Evolutionary conservation across 2,329 filamentous ascomycete species (phyloP).

Genomic region (Pseudocercospora musae): DNA sequence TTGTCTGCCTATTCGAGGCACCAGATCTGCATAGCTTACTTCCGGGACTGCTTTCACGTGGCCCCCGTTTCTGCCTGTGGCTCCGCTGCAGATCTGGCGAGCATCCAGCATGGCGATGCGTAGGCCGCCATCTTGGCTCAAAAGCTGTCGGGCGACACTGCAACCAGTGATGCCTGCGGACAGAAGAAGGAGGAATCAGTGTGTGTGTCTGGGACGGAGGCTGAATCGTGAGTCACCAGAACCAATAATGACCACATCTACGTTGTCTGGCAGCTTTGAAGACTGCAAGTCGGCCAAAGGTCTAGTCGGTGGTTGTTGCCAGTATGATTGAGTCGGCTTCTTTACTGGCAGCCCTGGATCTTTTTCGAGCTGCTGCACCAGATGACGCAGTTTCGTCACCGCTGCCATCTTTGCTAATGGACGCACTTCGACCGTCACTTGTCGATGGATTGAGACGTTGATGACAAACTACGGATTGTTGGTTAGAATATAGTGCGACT

Average conservation of each 20-base stretch:
- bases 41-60: conserved; percentile 18
- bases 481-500: too few relatives aligned
- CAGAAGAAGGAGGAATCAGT: neutral
- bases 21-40: conserved; percentile 3
- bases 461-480: too few relatives aligned
- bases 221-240: conserved; percentile 1
- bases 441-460: too few relatives aligned
- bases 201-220: neutral
- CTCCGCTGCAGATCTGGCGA: conserved; percentile 18
- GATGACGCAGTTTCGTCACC: neutral
- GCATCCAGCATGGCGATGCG: conserved; percentile 21
- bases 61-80: conserved; percentile 19
- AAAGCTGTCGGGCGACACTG: conserved; percentile 19
- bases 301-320: conserved; percentile 9
- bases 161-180: conserved; percentile 17
- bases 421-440: neutral
- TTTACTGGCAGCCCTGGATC: conserved; percentile 11
- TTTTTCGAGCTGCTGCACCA: neutral
- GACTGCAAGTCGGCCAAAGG: conserved; percentile 8
- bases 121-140: conserved; percentile 7
- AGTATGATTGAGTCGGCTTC: conserved; percentile 11
- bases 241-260: conserved; percentile 23
- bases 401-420: neutral
- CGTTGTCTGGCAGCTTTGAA: neutral
- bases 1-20: conserved; percentile 8